These are phyloP conservation scores for Irpex sp. DNA, from an alignment of 1,284 basidiomycete genomes.

Conservation along the genomic window DNA sequence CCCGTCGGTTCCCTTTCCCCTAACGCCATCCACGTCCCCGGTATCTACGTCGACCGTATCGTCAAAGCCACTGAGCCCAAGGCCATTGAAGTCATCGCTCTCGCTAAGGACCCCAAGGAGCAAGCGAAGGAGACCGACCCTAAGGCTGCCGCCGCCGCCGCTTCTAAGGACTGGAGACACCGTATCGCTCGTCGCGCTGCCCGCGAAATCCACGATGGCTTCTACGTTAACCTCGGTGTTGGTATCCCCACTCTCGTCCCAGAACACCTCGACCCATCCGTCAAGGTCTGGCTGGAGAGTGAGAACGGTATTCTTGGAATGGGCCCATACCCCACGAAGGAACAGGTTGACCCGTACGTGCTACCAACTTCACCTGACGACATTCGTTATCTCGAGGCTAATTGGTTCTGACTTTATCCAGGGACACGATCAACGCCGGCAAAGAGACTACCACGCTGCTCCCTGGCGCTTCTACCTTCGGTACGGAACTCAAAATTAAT, in stretches of 20 bases:
- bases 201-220: conserved; percentile 86
- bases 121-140: conserved; percentile 20
- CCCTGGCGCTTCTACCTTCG: conserved; percentile 89
- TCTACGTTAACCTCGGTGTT: conserved; percentile 67
- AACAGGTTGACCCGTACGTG: conserved; percentile 83
- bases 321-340: conserved; percentile 88
- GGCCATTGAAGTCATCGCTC: conserved; percentile 72
- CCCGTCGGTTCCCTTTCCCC: conserved; percentile 80
- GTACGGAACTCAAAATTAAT: conserved; percentile 31
- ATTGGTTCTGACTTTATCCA: conserved; percentile 24
- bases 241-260: conserved; percentile 92
- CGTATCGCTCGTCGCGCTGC: conserved; percentile 82
- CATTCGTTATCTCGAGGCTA: background rate
- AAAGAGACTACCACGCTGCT: conserved; percentile 92
- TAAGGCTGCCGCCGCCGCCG: conserved; percentile 40
- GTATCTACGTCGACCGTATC: conserved; percentile 86
- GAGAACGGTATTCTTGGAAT: conserved; percentile 95
- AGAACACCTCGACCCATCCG: conserved; percentile 63
- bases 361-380: background rate
- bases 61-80: conserved; percentile 76
- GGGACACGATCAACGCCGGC: conserved; percentile 90
- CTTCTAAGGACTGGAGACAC: conserved; percentile 50
- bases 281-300: conserved; percentile 87
- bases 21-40: conserved; percentile 82
- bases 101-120: conserved; percentile 38